These are phyloP conservation scores for Juglanconis oblonga DNA, from an alignment of 2,329 filamentous ascomycete species.

Conservation along the genomic window DNA sequence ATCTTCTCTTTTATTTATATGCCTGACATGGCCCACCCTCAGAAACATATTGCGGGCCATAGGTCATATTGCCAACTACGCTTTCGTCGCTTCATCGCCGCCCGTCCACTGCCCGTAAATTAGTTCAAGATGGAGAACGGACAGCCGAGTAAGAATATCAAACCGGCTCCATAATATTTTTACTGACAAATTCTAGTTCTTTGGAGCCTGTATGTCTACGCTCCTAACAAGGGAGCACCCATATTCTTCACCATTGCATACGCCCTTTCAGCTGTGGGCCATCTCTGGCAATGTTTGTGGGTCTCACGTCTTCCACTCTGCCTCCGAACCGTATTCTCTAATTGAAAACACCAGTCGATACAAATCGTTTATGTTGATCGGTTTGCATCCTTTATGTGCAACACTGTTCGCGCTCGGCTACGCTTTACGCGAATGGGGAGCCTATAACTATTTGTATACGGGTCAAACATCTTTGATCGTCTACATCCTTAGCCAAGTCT, in stretches of 20 bases:
- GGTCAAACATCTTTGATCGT: conserved; percentile 21
- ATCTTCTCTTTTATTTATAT: no score
- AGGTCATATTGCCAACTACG: no score
- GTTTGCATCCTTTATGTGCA: conserved; percentile 48
- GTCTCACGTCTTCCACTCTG: conserved; percentile 9
- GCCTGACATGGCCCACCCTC: no score
- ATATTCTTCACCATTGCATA: conserved; percentile 51
- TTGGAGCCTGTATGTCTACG: conserved; percentile 43
- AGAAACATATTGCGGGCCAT: no score
- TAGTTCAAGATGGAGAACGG: no score
- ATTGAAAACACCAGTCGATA: conserved; percentile 39
- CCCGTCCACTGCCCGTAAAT: no score
- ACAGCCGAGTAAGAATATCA: no score
- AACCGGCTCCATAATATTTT: no score
- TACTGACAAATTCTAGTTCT: no score
- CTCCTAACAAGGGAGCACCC: conserved; percentile 52
- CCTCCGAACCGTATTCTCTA: background rate
- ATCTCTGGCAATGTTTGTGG: conserved; percentile 51
- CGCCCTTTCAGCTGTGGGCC: conserved; percentile 40
- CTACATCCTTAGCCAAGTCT: conserved; percentile 32
- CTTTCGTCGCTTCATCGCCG: no score
- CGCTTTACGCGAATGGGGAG: conserved; percentile 48
- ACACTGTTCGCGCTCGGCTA: conserved; percentile 53
- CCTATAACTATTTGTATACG: conserved; percentile 42
- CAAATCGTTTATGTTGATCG: conserved; percentile 48